phyloP scores from a whole-genome alignment of 805 yeast species.

The Ogataea zsoltii region DNA sequence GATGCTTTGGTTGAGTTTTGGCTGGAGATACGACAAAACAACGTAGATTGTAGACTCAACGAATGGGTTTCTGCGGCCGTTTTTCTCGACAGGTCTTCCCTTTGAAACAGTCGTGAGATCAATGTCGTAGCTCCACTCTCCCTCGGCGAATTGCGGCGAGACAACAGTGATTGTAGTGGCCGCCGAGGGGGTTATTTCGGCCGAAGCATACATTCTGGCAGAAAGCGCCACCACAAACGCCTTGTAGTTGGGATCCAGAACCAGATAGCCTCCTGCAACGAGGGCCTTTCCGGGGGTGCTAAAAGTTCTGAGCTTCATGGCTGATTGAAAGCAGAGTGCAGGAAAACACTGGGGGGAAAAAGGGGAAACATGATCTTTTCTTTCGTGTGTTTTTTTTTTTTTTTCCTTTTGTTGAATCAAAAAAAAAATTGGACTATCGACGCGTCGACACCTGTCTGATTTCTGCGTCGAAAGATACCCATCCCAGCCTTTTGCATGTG shows the following conservation, averaged over 20 bases:
- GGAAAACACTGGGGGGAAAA: no score
- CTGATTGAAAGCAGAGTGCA: background rate
- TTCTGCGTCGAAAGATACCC: background rate
- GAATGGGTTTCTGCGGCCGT: constrained; percentile 62
- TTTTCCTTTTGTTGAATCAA: background rate
- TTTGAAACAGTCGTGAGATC: constrained; percentile 14
- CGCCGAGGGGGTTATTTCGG: background rate
- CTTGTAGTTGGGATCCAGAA: constrained; percentile 70
- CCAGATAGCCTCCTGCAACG: constrained; percentile 92
- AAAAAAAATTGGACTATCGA: background rate
- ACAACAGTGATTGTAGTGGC: constrained; percentile 41
- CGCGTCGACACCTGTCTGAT: background rate
- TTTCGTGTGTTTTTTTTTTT: no score
- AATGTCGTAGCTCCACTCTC: constrained; percentile 63
- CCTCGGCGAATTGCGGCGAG: constrained; percentile 78
- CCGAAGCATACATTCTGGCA: constrained; percentile 80
- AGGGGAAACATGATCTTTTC: no score
- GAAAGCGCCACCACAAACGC: constrained; percentile 87
- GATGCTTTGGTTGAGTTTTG: constrained; percentile 35
- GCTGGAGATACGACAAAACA: constrained; percentile 52
- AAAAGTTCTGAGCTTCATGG: constrained; percentile 36
- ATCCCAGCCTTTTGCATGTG: background rate
- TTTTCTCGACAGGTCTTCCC: constrained; percentile 14
- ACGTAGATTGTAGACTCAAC: constrained; percentile 61
- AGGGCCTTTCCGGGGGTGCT: constrained; percentile 97